Conservation (phyloP, 2,329 filamentous ascomycete species). For the Ceratocystis papillata region DNA sequence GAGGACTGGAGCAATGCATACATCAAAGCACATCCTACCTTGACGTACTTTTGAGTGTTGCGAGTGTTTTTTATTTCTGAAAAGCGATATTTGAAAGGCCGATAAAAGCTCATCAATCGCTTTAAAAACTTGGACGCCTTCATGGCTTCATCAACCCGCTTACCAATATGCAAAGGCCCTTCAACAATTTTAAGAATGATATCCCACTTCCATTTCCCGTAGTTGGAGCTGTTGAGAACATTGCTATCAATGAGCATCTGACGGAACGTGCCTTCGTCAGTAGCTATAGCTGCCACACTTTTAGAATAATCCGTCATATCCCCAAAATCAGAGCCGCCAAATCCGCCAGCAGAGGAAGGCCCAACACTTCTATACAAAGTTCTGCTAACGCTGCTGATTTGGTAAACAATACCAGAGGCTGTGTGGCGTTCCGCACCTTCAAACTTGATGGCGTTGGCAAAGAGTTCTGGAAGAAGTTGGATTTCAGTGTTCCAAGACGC, state of each 20-base stretch:
- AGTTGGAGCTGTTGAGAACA: slow-evolving; percentile 81
- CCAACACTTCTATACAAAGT: slow-evolving; percentile 70
- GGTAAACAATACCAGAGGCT: slow-evolving; percentile 85
- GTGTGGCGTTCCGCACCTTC: slow-evolving; percentile 61
- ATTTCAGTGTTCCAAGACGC: slow-evolving; percentile 70
- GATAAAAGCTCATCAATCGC: slow-evolving; percentile 83
- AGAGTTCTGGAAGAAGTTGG: slow-evolving; percentile 77
- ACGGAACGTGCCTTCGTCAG: slow-evolving; percentile 52
- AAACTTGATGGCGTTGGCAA: slow-evolving; percentile 65
- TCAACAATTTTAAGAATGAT: slow-evolving; percentile 83
- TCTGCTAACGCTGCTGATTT: slow-evolving; percentile 93
- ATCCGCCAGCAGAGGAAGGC: slow-evolving; percentile 7
- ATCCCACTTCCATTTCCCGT: slow-evolving; percentile 95
- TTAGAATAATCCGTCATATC: slow-evolving; percentile 48
- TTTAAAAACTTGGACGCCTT: slow-evolving; percentile 95
- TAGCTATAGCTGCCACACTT: slow-evolving; percentile 18
- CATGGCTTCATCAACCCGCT: slow-evolving; percentile 85
- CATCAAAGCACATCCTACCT: slow-evolving; percentile 78
- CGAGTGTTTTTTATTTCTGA: slow-evolving; percentile 82
- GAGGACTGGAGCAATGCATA: slow-evolving; percentile 73
- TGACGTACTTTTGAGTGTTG: slow-evolving; percentile 86
- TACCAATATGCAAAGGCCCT: slow-evolving; percentile 80
- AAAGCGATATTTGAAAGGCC: slow-evolving; percentile 94
- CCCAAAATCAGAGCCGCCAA: slow-evolving; percentile 28
- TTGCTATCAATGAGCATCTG: slow-evolving; percentile 64